Base-by-base conservation (phyloP, 805 yeast genomes). In the Lipomyces lipofer region DNA sequence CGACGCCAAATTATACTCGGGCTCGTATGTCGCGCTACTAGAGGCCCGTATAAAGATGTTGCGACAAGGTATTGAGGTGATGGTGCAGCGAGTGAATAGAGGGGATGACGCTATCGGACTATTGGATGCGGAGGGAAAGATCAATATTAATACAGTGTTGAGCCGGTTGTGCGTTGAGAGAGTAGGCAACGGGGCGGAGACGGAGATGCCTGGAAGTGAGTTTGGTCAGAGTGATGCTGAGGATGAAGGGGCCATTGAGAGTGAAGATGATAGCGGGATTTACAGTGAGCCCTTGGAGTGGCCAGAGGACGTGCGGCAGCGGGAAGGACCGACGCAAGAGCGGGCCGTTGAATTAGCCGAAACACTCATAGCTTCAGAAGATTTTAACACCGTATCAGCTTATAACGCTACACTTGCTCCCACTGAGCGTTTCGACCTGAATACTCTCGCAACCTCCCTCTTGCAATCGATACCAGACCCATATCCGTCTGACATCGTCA, bases 21-120 rank as follows among this genome's bases (percentile, higher is more conserved):
- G 68, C 35, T 19, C 33, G 2, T 82, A 83, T 60, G 83, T 83
- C 13, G 87, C 83, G 62, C 66, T 83, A 49, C 69, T 83, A 28
- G 86, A 83, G 60, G 79, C 82, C 29, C 67, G 86, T 38, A 66
- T 81, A 40, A 78, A 76, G 43, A 67, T 84, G 43, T 68, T 83
- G 17, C 64, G 56, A 53, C 32, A 51, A 15, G 64, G 60, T 10
- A 50, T 60, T 24, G 59, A 54, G 27, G 39, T 55, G 29, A 42
- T 59, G 19, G 52, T 59, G 10, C 43, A 30, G 17, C 46, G 51
- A 15, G 21, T 55, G n/a, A 17, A 45, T 17, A 45, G 54, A 25
- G 55, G 58, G 13, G 54, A 45, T n/a, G 28, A 29, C n/a, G 27
- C 55, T 21, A 25, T 32, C 10, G 12, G 17, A 4, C 25, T 46